Base-by-base conservation (phyloP, 1,139 yeast genomes). In the Diutina rugosa region DNA sequence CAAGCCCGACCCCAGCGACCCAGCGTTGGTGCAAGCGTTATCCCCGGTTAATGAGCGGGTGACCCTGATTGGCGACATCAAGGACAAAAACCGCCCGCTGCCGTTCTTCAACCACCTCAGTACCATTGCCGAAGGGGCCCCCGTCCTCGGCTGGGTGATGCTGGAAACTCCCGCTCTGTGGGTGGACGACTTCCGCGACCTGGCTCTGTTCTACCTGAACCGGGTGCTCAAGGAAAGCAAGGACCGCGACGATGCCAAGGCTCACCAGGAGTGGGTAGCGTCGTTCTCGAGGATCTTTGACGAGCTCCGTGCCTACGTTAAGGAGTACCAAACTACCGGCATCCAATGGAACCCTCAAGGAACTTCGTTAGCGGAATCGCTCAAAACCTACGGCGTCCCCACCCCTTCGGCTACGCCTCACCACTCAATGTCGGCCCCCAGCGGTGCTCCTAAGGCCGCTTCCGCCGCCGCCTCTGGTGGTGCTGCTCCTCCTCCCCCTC, bases 171-270 rank as follows among this genome's bases (percentile, higher is more conserved):
- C 90, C 0, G 82, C 84, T 18, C 81, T 90, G 0, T 81, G 78
- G 62, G 80, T 95, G 59, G 81, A 87, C 2, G 97, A 91, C 62
- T 87, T 85, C 72, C 88, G 86, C 67, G 99, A 95, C 64, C 82
- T 95, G 49, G 90, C 97, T 47, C 93, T 87, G 67, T 95, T 91
- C 71, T 95, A 97, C 90, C 82, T 96, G 38, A 91, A 95, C 71
- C 80, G 96, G 64, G 85, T 91, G 49, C 72, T 90, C 69, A 91
- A 90, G 70, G 97, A 90, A 60, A 83, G 73, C 72, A 89, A 81
- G 68, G 95, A 84, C 12, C 73, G 80, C 57, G 91, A 86, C 62
- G 53, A 49, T 12, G 77, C 80, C 58, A 64, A 64, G 29, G n/a
- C 18, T 14, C 88, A 88, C 57, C 84, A 79, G 28, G 87, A 85